A percentile compares a stretch with the other conserved stretches of the same genome.
These are phyloP conservation scores for Suhomyces anneliseae DNA, from an alignment of 1,139 yeast genomes.

Conservation along the genomic window DNA sequence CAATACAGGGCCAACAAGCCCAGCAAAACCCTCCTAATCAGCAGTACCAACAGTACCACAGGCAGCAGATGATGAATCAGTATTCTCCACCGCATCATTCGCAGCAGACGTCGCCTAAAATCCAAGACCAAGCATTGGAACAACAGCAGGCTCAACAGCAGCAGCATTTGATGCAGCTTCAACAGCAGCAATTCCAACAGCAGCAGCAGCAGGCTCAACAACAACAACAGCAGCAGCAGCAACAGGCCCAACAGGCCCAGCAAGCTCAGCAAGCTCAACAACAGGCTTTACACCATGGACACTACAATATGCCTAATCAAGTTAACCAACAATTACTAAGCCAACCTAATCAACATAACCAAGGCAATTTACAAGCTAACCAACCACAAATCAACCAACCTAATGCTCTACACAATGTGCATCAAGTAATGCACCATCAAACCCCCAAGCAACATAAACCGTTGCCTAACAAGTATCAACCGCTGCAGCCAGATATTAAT, in stretches of 20 bases:
- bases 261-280: slow-evolving; percentile 11
- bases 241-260: slow-evolving; percentile 2
- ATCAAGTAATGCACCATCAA: neutral
- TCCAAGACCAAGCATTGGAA: slow-evolving; percentile 13
- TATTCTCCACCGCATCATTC: slow-evolving; percentile 8
- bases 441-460: neutral
- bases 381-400: neutral
- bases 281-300: slow-evolving; percentile 1
- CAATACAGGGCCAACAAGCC: slow-evolving; percentile 8
- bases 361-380: neutral
- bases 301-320: neutral
- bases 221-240: slow-evolving; percentile 15
- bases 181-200: slow-evolving; percentile 15
- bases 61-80: slow-evolving; percentile 13
- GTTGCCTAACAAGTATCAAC: neutral
- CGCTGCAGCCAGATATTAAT: neutral
- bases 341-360: neutral
- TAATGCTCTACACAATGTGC: neutral
- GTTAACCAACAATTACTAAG: neutral
- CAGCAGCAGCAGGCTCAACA: slow-evolving; percentile 12
- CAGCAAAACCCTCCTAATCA: slow-evolving; percentile 10
- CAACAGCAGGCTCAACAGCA: slow-evolving; percentile 18
- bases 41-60: slow-evolving; percentile 12
- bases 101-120: slow-evolving; percentile 12
- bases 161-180: slow-evolving; percentile 13